Conservation (phyloP, 192 early-diverging fungal genomes). For the Coemansia javaensis region DNA sequence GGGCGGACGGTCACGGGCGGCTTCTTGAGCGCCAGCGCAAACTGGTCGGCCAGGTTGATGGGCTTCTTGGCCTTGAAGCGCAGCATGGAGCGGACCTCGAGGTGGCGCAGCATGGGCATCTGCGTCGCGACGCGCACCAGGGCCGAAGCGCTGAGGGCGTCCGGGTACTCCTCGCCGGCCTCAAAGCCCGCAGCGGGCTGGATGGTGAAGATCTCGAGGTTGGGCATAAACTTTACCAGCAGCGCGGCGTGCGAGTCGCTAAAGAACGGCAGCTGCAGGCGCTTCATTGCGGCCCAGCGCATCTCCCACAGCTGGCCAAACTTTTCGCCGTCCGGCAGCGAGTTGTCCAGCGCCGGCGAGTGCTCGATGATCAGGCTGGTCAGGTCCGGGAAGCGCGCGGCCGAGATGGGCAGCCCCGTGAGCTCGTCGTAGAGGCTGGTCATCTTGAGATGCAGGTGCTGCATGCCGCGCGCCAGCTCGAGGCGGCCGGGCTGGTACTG, state of each 20-base stretch:
- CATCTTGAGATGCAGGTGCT: constrained; percentile 48
- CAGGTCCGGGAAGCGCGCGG: constrained; percentile 33
- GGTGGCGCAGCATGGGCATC: constrained; percentile 32
- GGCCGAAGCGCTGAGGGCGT: constrained; percentile 18
- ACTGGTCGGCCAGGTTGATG: constrained; percentile 30
- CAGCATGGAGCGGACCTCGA: constrained; percentile 44
- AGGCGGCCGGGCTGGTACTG: constrained; percentile 41
- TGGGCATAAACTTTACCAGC: constrained; percentile 46
- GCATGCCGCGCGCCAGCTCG: constrained; percentile 32
- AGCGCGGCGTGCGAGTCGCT: constrained; percentile 43
- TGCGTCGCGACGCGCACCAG: constrained; percentile 35
- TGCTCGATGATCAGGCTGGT: constrained; percentile 48
- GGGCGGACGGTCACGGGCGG: constrained; percentile 24
- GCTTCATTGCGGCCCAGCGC: constrained; percentile 34
- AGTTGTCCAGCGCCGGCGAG: constrained; percentile 46
- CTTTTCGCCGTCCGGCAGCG: constrained; percentile 43
- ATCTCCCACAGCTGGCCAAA: constrained; percentile 50
- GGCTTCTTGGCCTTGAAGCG: constrained; percentile 34
- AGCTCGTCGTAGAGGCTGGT: constrained; percentile 46
- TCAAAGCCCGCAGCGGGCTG: constrained; percentile 40
- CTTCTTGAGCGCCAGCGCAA: constrained; percentile 22
- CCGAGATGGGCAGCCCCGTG: constrained; percentile 36
- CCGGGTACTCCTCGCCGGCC: constrained; percentile 47
- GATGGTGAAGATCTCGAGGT: constrained; percentile 42
- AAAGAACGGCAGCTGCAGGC: constrained; percentile 47